Evolutionary conservation across 768 basidiomycete species (phyloP), one percentile per base, ranked within the genome.

Genomic region (Suillus plorans): DNA sequence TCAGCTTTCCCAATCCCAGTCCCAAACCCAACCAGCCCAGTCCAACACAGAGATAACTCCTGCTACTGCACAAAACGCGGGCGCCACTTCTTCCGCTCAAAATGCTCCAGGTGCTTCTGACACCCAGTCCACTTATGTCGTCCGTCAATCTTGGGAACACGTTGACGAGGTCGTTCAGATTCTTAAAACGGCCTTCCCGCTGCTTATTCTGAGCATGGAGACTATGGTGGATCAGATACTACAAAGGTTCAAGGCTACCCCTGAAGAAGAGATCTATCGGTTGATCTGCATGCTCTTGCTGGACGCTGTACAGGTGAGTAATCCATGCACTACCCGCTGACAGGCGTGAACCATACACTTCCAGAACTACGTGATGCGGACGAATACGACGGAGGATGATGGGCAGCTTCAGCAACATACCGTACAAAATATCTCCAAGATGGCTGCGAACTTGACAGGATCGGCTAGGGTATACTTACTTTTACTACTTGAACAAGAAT

Each of bases 141-240:
- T 84, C 57, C 86, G 89, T 39, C 91, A 92, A 69, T 87, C 93
- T 34, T 93, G 88, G 85, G 97, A 99, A 62, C 85, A 91, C 70
- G 88, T 97, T 8, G 97, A 99, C 25, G 97, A 99, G 72, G 87
- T 99, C 64, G 86, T 95, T 49, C 91, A 95, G 73, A 89, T 94
- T 44, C 82, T 99, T 70, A 99, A 99, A 80, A 97, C 97, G 0
- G 90, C 94, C 0, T 97, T 96, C 82, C 97, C 97, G 0, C 84
- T 99, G 8, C 84, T 99, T 42, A 93, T 97, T 37, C 81, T 99
- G 25, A 97, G 95, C 63, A 83, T 99, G 83, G 97, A 99, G 79
- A 96, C 94, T 18, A 91, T 98, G 85, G 91, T 96, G 5, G 97
- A 99, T 69, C 95, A 98, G 77, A 91, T 99, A 68, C 84, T 88